Evolutionary conservation across 805 yeast genomes (phyloP).

Genomic region (Starmerella apis): DNA sequence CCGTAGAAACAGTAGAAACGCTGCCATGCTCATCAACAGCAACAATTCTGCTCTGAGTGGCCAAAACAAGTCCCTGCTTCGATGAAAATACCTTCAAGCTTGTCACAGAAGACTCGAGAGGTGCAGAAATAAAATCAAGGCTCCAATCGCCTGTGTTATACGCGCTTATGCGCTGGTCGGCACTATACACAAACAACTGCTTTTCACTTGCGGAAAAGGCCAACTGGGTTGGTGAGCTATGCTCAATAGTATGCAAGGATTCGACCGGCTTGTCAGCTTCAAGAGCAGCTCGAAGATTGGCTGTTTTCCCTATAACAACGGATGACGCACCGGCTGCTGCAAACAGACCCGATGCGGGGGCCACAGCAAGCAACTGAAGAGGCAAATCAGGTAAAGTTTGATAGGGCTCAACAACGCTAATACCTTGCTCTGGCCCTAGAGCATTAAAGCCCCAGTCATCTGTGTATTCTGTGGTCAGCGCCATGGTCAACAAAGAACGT

Average conservation of each 20-base stretch:
- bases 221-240: background rate
- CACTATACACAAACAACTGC: slow-evolving; percentile 4
- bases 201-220: slow-evolving; percentile 1
- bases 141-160: background rate
- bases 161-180: background rate
- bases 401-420: slow-evolving; percentile 11
- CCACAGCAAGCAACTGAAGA: background rate
- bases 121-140: background rate
- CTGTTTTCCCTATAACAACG: slow-evolving; percentile 16
- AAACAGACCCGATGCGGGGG: slow-evolving; percentile 5
- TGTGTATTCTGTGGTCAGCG: slow-evolving; percentile 17
- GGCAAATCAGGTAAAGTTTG: slow-evolving; percentile 1
- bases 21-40: background rate
- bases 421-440: slow-evolving; percentile 22
- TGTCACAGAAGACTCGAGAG: background rate
- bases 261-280: background rate
- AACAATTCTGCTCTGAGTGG: background rate
- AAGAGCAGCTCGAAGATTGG: slow-evolving; percentile 7
- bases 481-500: slow-evolving; percentile 7
- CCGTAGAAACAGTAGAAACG: background rate
- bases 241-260: background rate
- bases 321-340: slow-evolving; percentile 19
- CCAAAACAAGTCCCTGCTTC: slow-evolving; percentile 3
- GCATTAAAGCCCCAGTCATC: slow-evolving; percentile 25
- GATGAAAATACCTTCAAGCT: background rate